phyloP scores from a whole-genome alignment of 441 rosid species.

The Euphorbia celastroides region DNA sequence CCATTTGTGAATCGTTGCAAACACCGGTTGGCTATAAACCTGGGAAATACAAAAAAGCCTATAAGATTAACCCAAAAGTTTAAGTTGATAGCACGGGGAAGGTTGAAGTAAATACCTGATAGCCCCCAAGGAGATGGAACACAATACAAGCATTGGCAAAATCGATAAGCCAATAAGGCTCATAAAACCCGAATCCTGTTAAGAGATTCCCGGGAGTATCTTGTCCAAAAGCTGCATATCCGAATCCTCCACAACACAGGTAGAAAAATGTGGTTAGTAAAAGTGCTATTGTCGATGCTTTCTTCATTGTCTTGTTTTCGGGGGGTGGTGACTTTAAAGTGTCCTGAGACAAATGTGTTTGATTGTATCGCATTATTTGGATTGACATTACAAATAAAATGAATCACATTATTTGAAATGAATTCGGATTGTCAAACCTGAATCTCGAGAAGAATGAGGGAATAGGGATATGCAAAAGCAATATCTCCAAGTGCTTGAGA shows the following conservation, averaged over 20 bases:
- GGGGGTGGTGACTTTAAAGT: no score
- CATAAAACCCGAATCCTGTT: constrained; percentile 74
- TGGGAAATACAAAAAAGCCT: no score
- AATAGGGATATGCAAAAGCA: constrained; percentile 83
- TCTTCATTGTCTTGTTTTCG: no score
- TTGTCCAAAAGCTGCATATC: constrained; percentile 80
- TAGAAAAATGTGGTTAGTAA: constrained; percentile 58
- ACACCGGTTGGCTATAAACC: constrained; percentile 66
- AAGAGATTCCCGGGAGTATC: constrained; percentile 72
- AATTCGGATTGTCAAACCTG: no score
- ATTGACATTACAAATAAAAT: no score
- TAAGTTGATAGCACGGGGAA: no score
- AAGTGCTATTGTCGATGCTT: constrained; percentile 45
- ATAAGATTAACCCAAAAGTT: no score
- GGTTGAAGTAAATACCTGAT: constrained; percentile 37
- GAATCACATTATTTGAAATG: no score
- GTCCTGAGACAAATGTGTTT: no score
- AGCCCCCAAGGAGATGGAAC: constrained; percentile 78
- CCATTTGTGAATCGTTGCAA: constrained; percentile 56
- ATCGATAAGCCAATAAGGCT: constrained; percentile 81
- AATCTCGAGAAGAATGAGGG: constrained; percentile 73
- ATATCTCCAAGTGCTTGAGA: constrained; percentile 79
- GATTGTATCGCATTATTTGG: no score
- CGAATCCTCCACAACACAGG: constrained; percentile 73
- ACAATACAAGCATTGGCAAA: constrained; percentile 80